Base-by-base conservation (phyloP, 805 yeast genomes). In the Nakazawaea ambrosiae region DNA sequence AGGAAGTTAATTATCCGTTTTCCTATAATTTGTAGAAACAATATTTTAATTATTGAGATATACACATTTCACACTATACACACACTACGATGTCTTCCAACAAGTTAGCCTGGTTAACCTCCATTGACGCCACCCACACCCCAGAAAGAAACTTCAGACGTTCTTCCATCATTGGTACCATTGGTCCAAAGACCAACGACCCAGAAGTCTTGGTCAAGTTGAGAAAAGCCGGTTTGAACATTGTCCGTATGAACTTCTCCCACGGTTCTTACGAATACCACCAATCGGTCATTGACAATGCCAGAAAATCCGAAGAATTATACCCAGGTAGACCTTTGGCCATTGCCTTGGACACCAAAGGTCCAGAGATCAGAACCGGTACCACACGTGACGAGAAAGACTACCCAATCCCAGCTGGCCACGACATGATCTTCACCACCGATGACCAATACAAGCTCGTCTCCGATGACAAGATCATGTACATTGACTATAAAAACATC, bases 301-400 rank as follows among this genome's bases (percentile, higher is more conserved):
- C 97, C 54, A 83, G 95, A 69, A 80, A 87, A 66, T 88, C 97
- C 48, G 96, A 85, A 68, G 80, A 79, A 64, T 63, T 82, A 40
- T 88, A 81, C 66, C 78, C 84, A 49, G 97, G 97, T 58, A 86
- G 97, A 71, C 98, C 97, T 39, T 75, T 92, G 57, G 97, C 96
- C 45, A 89, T 92, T 66, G 98, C 98, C 49, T 79, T 92, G 55
- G 98, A 92, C 66, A 92, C 97, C 65, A 92, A 92, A 78, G 98
- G 98, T 53, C 98, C 98, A 47, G 98, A 92, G 72, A 92, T 92
- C 71, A 86, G 98, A 78, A 90, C 98, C 42, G 98, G 98, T 66
- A 79, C 88, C 64, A 92, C 98, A 53, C 62, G 66, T 47, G 85
- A 74, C 55, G 84, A 76, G 43, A 64, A 66, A 44, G 98, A 92